Conservation (phyloP, 495 filamentous ascomycete genomes). For the Diplogelasinospora grovesii region DNA sequence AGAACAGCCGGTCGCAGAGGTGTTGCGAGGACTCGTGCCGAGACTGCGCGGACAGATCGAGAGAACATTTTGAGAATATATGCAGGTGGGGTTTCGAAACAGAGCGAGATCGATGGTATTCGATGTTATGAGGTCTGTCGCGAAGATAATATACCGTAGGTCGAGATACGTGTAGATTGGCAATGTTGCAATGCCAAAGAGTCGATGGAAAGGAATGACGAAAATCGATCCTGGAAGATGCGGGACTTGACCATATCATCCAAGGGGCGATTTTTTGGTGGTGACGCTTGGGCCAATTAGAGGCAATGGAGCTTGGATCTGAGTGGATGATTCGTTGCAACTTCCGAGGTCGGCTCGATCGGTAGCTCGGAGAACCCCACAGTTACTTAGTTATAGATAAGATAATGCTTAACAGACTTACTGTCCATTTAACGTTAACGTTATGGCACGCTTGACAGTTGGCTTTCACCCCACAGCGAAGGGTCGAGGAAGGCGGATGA, state of each 20-base stretch:
- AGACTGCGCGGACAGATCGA: slow-evolving; percentile 26
- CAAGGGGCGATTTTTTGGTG: slow-evolving; percentile 23
- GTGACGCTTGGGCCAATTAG: slow-evolving; percentile 3
- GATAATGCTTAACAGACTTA: too few relatives aligned
- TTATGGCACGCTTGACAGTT: too few relatives aligned
- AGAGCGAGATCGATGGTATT: slow-evolving; percentile 1
- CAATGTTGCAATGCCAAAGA: slow-evolving; percentile 1
- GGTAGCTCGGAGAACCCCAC: slow-evolving; percentile 8
- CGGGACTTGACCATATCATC: slow-evolving; percentile 29
- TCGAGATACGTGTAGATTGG: background rate
- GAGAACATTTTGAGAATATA: slow-evolving; percentile 28
- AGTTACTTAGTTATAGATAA: slow-evolving; percentile 29
- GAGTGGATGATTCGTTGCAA: slow-evolving; percentile 12
- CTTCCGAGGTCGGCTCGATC: slow-evolving; percentile 23
- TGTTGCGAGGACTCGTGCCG: slow-evolving; percentile 18
- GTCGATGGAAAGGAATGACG: slow-evolving; percentile 6
- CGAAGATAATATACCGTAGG: background rate
- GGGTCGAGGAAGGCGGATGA: too few relatives aligned
- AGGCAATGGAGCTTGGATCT: too few relatives aligned
- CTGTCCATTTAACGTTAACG: too few relatives aligned
- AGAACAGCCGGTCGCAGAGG: slow-evolving; percentile 16
- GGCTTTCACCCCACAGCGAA: too few relatives aligned
- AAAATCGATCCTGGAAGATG: slow-evolving; percentile 21
- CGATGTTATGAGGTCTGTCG: background rate
- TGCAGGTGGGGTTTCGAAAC: too few relatives aligned